Conservation (phyloP, 202 grass and related monocot genomes). For the Bolboschoenoplectus hybrid region DNA sequence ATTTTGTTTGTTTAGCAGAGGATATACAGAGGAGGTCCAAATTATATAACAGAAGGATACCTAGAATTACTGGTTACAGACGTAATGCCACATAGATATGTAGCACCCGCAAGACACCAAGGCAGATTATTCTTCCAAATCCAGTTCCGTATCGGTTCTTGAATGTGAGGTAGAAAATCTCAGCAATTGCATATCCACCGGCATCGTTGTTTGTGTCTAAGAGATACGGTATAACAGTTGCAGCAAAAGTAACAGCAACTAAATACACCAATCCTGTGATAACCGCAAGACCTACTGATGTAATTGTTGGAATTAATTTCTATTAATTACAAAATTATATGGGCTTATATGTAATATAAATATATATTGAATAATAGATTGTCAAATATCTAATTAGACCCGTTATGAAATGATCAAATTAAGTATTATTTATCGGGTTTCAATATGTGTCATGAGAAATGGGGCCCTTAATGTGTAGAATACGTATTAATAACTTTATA, state of each 20-base stretch:
- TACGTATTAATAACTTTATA: too few relatives aligned
- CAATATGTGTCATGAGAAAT: too few relatives aligned
- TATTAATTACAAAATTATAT: too few relatives aligned
- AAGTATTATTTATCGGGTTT: too few relatives aligned
- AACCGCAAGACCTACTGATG: slow-evolving; percentile 50
- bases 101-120: slow-evolving; percentile 57
- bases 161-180: slow-evolving; percentile 62
- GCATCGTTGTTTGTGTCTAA: slow-evolving; percentile 62
- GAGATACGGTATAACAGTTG: slow-evolving; percentile 62
- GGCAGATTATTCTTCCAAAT: slow-evolving; percentile 56
- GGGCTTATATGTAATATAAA: too few relatives aligned
- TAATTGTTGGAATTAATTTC: neutral
- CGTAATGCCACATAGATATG: slow-evolving; percentile 63
- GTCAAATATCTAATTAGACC: too few relatives aligned
- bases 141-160: slow-evolving; percentile 63
- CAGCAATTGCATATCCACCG: slow-evolving; percentile 77
- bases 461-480: too few relatives aligned
- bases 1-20: neutral
- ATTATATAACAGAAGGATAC: slow-evolving; percentile 35
- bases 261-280: slow-evolving; percentile 67
- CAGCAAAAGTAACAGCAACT: slow-evolving; percentile 63
- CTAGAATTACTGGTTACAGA: slow-evolving; percentile 76
- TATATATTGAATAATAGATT: too few relatives aligned
- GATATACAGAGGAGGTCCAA: neutral
- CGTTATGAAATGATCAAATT: too few relatives aligned